phyloP scores from a whole-genome alignment of 345 rosid genomes.

The Lumnitzera littorea region DNA sequence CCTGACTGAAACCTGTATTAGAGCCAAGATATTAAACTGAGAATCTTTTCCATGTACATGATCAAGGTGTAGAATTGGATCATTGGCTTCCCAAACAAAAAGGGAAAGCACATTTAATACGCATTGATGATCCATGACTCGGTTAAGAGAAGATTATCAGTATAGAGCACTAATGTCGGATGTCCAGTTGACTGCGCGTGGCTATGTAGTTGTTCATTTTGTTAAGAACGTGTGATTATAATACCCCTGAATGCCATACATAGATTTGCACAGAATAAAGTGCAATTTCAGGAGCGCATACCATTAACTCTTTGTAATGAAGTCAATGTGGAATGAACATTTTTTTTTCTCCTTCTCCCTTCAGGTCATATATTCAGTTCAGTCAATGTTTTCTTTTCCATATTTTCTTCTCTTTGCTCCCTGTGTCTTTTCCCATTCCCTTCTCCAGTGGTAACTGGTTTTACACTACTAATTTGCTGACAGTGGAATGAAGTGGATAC shows the following conservation, averaged over 20 bases:
- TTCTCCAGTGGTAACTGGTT: too few relatives aligned
- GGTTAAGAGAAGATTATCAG: background rate
- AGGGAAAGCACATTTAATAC: background rate
- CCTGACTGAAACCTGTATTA: too few relatives aligned
- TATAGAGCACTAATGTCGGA: constrained; percentile 1
- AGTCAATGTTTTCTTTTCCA: too few relatives aligned
- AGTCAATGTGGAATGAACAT: background rate
- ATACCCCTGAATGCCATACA: background rate
- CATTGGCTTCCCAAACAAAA: background rate
- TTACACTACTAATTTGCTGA: too few relatives aligned
- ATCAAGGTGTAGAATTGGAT: too few relatives aligned
- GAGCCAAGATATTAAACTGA: too few relatives aligned
- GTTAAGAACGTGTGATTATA: background rate
- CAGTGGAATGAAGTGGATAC: too few relatives aligned
- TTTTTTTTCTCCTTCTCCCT: background rate
- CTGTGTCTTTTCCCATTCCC: too few relatives aligned
- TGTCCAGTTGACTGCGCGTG: background rate
- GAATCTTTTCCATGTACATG: too few relatives aligned
- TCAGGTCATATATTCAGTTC: too few relatives aligned
- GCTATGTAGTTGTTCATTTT: background rate
- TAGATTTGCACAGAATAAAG: constrained; percentile 1
- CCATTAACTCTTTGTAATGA: background rate
- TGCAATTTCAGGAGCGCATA: background rate
- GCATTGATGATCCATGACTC: background rate
- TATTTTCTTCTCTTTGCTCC: too few relatives aligned